These are phyloP conservation scores for Penicillium hordei DNA, from an alignment of 2,329 filamentous ascomycete species.

Conservation along the genomic window DNA sequence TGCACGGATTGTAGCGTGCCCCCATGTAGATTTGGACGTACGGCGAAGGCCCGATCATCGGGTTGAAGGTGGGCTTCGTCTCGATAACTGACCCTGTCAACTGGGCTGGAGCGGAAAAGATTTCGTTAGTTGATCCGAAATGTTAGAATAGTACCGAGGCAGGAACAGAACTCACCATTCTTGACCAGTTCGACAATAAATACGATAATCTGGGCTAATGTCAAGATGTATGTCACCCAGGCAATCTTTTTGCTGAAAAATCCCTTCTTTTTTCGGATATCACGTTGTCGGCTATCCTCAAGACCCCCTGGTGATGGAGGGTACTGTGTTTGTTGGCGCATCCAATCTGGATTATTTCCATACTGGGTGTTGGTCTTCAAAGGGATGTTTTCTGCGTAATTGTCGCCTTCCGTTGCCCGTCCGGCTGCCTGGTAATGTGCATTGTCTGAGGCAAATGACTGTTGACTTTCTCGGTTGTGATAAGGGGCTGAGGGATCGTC, in stretches of 20 bases:
- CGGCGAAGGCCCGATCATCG: slow-evolving; percentile 92
- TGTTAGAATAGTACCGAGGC: background rate
- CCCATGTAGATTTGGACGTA: slow-evolving; percentile 97
- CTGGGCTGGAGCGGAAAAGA: slow-evolving; percentile 52
- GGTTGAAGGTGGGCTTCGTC: slow-evolving; percentile 84
- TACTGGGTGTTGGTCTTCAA: slow-evolving; percentile 40
- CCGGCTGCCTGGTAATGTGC: slow-evolving; percentile 34
- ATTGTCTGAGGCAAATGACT: slow-evolving; percentile 37
- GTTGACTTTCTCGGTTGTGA: slow-evolving; percentile 39
- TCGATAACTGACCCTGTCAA: slow-evolving; percentile 69
- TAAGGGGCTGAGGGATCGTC: slow-evolving; percentile 42
- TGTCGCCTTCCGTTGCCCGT: slow-evolving; percentile 33
- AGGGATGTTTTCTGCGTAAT: slow-evolving; percentile 46
- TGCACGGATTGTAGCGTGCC: slow-evolving; percentile 86
- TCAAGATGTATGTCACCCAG: slow-evolving; percentile 80
- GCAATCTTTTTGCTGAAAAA: slow-evolving; percentile 63
- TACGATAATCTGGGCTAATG: slow-evolving; percentile 72
- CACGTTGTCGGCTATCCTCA: slow-evolving; percentile 16
- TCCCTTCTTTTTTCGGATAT: slow-evolving; percentile 43
- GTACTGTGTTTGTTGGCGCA: slow-evolving; percentile 47
- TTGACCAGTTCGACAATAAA: slow-evolving; percentile 87
- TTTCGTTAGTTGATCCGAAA: slow-evolving; percentile 5
- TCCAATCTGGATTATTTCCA: slow-evolving; percentile 41
- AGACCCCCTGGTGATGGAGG: slow-evolving; percentile 54
- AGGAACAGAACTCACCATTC: slow-evolving; percentile 61